These are phyloP conservation scores for Sanghuangporus baumii DNA, from an alignment of 1,284 basidiomycete genomes.

Conservation along the genomic window DNA sequence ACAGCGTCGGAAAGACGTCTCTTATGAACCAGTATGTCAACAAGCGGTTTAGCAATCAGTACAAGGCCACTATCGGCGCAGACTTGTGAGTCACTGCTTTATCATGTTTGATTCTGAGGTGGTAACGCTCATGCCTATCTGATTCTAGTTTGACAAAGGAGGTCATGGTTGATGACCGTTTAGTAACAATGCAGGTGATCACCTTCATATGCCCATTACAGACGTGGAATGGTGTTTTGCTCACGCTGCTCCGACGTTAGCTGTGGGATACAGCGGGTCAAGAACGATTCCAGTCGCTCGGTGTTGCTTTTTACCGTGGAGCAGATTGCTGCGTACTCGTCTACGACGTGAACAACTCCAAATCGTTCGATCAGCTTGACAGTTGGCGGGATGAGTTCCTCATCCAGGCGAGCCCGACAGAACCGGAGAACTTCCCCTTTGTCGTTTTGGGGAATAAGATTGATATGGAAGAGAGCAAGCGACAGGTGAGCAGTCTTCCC, in stretches of 20 bases:
- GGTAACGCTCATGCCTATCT: slow-evolving; percentile 16
- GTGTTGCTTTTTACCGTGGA: slow-evolving; percentile 98
- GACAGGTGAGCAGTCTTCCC: slow-evolving; percentile 63
- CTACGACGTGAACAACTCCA: slow-evolving; percentile 98
- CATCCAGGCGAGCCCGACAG: slow-evolving; percentile 96
- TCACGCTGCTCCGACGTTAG: slow-evolving; percentile 33
- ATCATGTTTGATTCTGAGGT: neutral
- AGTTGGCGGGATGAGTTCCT: slow-evolving; percentile 98
- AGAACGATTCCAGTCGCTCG: slow-evolving; percentile 98
- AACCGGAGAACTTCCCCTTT: slow-evolving; percentile 99
- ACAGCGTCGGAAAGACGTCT: slow-evolving; percentile 97
- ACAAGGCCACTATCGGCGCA: slow-evolving; percentile 95
- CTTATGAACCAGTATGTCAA: slow-evolving; percentile 99
- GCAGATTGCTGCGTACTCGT: slow-evolving; percentile 99
- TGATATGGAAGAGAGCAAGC: slow-evolving; percentile 98
- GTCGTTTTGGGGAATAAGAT: slow-evolving; percentile 99
- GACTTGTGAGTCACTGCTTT: slow-evolving; percentile 63
- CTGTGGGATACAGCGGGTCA: slow-evolving; percentile 99
- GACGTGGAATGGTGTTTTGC: neutral
- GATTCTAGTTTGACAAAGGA: slow-evolving; percentile 87
- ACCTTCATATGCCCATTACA: neutral
- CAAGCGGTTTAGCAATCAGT: slow-evolving; percentile 99
- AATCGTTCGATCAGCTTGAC: slow-evolving; percentile 97
- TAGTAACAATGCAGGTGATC: slow-evolving; percentile 96
- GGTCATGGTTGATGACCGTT: slow-evolving; percentile 95